Evolutionary conservation across 495 filamentous ascomycete genomes (phyloP).

Genomic region (Hypomontagnella submonticulosa): DNA sequence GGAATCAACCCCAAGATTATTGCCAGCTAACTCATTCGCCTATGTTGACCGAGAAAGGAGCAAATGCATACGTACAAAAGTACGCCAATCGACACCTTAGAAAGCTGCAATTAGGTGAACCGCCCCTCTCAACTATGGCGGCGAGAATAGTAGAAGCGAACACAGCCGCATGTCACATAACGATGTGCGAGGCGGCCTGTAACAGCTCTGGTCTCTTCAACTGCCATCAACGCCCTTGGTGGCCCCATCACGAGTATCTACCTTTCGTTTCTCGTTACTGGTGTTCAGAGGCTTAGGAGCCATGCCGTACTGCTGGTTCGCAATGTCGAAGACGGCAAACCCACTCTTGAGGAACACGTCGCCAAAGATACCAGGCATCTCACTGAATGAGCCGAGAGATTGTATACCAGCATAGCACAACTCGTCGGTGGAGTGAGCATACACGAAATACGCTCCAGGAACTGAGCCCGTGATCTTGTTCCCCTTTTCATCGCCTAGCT

Average conservation of each 20-base stretch:
- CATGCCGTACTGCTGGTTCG: conserved; percentile 71
- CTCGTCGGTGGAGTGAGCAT: conserved; percentile 64
- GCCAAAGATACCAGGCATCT: conserved; percentile 72
- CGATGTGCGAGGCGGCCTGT: too few species aligned
- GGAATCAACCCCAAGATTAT: conserved; percentile 22
- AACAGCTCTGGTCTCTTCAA: not conserved
- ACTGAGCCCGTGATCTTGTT: conserved; percentile 67
- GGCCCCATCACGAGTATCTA: conserved; percentile 2
- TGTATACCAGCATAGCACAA: conserved; percentile 79
- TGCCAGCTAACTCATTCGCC: conserved; percentile 23
- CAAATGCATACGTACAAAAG: conserved; percentile 15
- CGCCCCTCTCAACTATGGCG: conserved; percentile 14
- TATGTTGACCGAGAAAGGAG: conserved; percentile 14
- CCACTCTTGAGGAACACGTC: conserved; percentile 78
- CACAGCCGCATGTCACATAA: not conserved
- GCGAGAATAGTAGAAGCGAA: conserved; percentile 21
- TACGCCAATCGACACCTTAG: conserved; percentile 17
- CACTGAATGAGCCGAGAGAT: conserved; percentile 54
- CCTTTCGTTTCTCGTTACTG: conserved; percentile 28
- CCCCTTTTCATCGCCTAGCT: conserved; percentile 69
- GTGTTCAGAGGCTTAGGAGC: conserved; percentile 62
- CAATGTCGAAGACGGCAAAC: conserved; percentile 81
- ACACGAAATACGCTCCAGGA: conserved; percentile 75
- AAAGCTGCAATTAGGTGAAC: not conserved
- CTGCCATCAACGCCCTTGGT: not conserved